These are phyloP conservation scores for Ostreobium quekettii DNA, from an alignment of 139 green algal genomes.

Conservation along the genomic window DNA sequence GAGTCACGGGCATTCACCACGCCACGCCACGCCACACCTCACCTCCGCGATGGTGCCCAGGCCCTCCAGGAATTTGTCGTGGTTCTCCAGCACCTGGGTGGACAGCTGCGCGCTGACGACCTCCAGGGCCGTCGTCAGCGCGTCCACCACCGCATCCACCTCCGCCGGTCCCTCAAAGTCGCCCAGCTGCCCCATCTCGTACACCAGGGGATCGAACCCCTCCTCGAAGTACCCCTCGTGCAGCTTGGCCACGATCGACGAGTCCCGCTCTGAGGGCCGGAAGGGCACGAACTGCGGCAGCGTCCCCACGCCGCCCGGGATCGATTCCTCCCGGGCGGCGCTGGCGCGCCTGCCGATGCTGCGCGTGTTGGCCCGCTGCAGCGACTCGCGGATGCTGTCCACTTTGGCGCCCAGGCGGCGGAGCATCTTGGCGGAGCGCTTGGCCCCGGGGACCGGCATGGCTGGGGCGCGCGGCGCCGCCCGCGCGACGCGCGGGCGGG, in stretches of 20 bases:
- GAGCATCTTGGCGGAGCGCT: too few species aligned
- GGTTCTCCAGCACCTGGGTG: slow-evolving; percentile 41
- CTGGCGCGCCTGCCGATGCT: too few species aligned
- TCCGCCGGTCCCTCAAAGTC: slow-evolving; percentile 31
- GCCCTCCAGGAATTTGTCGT: slow-evolving; percentile 42
- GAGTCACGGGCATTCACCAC: too few species aligned
- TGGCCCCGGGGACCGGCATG: background rate
- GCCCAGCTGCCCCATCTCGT: slow-evolving; percentile 34
- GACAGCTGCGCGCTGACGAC: slow-evolving; percentile 39
- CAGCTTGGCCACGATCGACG: slow-evolving; percentile 21
- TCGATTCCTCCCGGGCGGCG: background rate
- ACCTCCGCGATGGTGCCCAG: slow-evolving; percentile 28
- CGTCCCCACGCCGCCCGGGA: too few species aligned
- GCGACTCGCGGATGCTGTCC: background rate
- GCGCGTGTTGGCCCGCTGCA: background rate
- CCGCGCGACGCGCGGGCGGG: background rate
- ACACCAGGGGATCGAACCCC: slow-evolving; percentile 35
- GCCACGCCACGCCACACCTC: background rate
- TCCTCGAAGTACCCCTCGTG: slow-evolving; percentile 36
- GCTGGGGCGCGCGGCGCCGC: too few species aligned
- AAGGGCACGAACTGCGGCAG: too few species aligned
- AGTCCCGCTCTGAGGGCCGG: background rate
- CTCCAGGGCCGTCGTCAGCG: slow-evolving; percentile 40
- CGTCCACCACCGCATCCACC: slow-evolving; percentile 43
- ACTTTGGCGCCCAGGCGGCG: too few species aligned